Percentiles rank a stretch among this genome's conserved stretches.
Evolutionary conservation across 2,329 filamentous ascomycete genomes (phyloP).

Genomic region (Claviceps maximensis): DNA sequence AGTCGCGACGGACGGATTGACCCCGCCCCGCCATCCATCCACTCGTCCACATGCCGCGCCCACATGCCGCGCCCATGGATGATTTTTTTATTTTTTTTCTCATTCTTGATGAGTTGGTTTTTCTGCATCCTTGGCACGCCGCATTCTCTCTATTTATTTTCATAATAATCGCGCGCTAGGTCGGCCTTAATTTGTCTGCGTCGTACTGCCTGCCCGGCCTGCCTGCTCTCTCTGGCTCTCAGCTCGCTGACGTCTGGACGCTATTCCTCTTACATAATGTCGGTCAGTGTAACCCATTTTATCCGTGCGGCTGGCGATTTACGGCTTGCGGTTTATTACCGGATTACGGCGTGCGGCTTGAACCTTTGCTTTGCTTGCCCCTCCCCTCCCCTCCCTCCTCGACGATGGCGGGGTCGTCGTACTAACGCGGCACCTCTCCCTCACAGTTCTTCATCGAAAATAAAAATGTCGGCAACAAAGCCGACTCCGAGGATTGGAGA

Average conservation of each 20-base stretch:
- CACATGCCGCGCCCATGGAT: not conserved
- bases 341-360: no score
- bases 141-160: not conserved
- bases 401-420: constrained; percentile 15
- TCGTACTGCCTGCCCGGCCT: no score
- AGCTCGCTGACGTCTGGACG: not conserved
- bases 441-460: constrained; percentile 62
- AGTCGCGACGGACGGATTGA: no score
- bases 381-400: no score
- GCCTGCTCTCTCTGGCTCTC: not conserved
- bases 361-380: no score
- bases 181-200: not conserved
- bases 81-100: no score
- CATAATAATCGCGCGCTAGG: not conserved
- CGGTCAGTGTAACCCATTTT: constrained; percentile 2
- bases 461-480: constrained; percentile 63
- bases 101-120: not conserved
- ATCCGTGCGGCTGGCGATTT: not conserved
- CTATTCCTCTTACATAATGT: constrained; percentile 3
- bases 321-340: no score
- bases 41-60: not conserved
- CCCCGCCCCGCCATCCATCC: no score
- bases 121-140: not conserved
- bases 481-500: constrained; percentile 67
- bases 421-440: constrained; percentile 6